phyloP scores from a whole-genome alignment of 2,329 filamentous ascomycete species.

The Aspergillus thermomutatus region DNA sequence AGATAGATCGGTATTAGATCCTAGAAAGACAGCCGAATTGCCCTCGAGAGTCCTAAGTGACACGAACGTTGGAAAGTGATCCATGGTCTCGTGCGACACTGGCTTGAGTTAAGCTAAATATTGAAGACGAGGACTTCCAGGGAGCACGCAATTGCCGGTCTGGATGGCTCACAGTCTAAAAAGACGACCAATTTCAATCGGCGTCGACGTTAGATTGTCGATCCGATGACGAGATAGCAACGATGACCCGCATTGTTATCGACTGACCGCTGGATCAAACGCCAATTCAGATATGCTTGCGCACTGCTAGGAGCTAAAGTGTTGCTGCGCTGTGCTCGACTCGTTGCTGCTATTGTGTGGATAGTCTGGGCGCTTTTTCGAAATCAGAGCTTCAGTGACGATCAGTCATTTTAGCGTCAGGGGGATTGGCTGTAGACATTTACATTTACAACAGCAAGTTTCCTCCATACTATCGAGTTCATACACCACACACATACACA shows the following conservation, averaged over 20 bases:
- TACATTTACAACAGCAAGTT: no score
- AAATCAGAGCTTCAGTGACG: background rate
- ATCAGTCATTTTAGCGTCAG: background rate
- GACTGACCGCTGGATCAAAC: background rate
- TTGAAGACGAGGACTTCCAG: background rate
- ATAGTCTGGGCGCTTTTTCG: background rate
- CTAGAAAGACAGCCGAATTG: background rate
- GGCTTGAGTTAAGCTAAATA: constrained; percentile 3
- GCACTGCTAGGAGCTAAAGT: no score
- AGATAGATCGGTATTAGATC: background rate
- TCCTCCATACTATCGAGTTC: no score
- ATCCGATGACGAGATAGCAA: background rate
- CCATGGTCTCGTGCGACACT: constrained; percentile 1
- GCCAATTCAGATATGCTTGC: background rate
- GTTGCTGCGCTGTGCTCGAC: no score
- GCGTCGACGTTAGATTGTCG: background rate
- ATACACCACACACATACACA: no score
- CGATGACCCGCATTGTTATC: background rate
- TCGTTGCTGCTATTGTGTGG: no score
- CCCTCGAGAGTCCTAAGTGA: background rate
- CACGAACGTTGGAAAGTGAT: background rate
- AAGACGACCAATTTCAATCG: background rate
- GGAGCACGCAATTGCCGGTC: constrained; percentile 20
- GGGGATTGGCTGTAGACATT: background rate
- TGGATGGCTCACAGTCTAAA: constrained; percentile 14